phyloP scores from a whole-genome alignment of 352 stramenopile genomes.

The Halophytophthora batemanensis region DNA sequence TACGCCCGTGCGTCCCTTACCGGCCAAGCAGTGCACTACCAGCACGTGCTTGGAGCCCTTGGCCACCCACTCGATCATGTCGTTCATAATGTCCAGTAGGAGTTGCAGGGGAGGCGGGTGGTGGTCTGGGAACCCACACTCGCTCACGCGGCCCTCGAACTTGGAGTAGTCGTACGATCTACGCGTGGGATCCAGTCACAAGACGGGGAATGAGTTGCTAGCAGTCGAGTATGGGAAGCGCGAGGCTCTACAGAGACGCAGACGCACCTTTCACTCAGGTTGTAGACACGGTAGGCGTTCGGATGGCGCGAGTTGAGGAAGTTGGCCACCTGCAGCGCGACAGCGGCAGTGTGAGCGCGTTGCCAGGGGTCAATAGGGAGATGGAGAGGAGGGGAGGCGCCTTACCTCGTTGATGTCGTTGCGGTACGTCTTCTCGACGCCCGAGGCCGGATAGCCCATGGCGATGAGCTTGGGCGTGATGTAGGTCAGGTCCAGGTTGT shows the following conservation, averaged over 20 bases:
- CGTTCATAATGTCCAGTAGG: conserved; percentile 82
- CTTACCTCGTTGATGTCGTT: conserved; percentile 80
- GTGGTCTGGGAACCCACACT: conserved; percentile 82
- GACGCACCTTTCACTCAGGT: conserved; percentile 70
- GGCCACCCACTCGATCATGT: conserved; percentile 76
- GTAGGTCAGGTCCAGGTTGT: conserved; percentile 84
- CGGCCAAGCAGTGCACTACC: conserved; percentile 77
- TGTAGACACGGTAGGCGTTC: conserved; percentile 73
- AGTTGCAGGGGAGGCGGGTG: conserved; percentile 74
- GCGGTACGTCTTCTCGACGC: conserved; percentile 83
- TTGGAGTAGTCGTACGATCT: conserved; percentile 71
- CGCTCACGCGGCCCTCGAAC: conserved; percentile 66
- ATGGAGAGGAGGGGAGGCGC: neutral
- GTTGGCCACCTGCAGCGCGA: conserved; percentile 32
- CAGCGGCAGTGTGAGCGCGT: neutral
- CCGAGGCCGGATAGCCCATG: conserved; percentile 79
- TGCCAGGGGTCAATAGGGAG: too few relatives aligned
- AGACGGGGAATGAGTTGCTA: too few relatives aligned
- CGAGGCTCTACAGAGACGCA: neutral
- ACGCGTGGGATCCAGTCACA: neutral
- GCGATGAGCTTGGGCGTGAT: conserved; percentile 78
- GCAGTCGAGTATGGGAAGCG: neutral
- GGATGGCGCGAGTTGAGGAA: conserved; percentile 73
- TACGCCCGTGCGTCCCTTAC: conserved; percentile 79
- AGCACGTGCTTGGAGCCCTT: conserved; percentile 65